Evolutionary conservation across 495 filamentous ascomycete species (phyloP), one percentile per base, ranked within the genome.

Genomic region (Stereocaulon alpinum): DNA sequence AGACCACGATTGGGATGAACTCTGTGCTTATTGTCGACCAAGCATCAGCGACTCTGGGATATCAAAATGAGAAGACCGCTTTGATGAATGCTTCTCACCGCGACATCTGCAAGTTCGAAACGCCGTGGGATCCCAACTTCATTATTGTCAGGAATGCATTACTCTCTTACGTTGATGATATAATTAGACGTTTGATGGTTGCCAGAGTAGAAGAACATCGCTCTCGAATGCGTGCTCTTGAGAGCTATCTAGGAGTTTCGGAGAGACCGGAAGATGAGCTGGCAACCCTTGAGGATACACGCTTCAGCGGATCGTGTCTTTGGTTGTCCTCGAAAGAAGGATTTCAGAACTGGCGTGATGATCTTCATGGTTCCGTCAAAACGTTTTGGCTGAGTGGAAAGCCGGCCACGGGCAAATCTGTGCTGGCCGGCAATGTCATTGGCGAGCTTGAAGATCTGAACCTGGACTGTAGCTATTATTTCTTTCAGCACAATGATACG

Each of bases 51-150:
- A 58, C 69, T 11, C 61, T 78, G 14, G 76, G 72, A 10, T 74
- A 73, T 55, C 65, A 64, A 10, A 68, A 66, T 11, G 77, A 79
- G 61, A 66, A 64, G 6, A 65, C 64, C 0, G 62, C 61, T 7
- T 60, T 68, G 0, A 49, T 78, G 3, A 65, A 77, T 61, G 76
- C 77, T 0, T 69, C 77, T 49, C 78, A 80, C 62, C 71, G 72
- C 40, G 62, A 64, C 1, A 67, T 80, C 27, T 79, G 77, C 68
- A 79, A 79, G 63, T 80, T 70, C 49, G 60, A 67, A 4, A 66
- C 61, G 37, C 68, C 61, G 0, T 37, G 29, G 0, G 77, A 80
- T 54, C 62, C 71, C 0, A 72, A 73, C 55, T 80, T 77, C 58
- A 55, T 67, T 4, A 63, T 55, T 1, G 58, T 79, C 2, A 61